phyloP scores from a whole-genome alignment of 805 yeast species.

The Jamesozyma hellenica region DNA sequence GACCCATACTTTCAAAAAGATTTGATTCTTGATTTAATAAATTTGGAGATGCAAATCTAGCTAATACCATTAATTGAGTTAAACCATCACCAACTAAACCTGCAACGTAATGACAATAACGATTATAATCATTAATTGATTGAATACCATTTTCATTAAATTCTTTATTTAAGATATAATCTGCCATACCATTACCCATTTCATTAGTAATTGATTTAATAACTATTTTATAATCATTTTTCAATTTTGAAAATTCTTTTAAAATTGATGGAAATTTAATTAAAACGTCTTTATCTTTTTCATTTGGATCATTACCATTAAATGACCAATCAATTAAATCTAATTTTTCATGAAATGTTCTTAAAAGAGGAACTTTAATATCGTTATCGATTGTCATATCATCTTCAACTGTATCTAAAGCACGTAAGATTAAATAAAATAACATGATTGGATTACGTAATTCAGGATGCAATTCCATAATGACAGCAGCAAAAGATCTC shows the following conservation, averaged over 20 bases:
- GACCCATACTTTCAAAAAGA: constrained; percentile 80
- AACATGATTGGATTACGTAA: constrained; percentile 70
- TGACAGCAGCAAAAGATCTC: constrained; percentile 90
- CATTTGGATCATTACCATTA: constrained; percentile 61
- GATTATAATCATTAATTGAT: constrained; percentile 73
- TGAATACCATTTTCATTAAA: constrained; percentile 71
- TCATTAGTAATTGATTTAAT: constrained; percentile 64
- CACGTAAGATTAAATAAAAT: constrained; percentile 79
- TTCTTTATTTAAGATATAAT: constrained; percentile 66
- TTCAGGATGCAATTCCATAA: constrained; percentile 83
- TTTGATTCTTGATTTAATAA: constrained; percentile 38
- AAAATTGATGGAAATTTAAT: constrained; percentile 68
- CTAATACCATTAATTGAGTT: constrained; percentile 69
- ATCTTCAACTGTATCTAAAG: constrained; percentile 91
- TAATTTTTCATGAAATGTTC: constrained; percentile 57
- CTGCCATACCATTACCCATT: constrained; percentile 99
- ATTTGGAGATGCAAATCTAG: constrained; percentile 53
- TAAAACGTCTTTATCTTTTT: constrained; percentile 71
- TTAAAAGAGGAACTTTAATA: constrained; percentile 63
- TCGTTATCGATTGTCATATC: constrained; percentile 77
- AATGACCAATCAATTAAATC: constrained; percentile 69
- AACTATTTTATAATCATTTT: constrained; percentile 66
- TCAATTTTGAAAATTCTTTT: constrained; percentile 60
- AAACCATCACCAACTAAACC: constrained; percentile 96
- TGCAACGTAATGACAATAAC: constrained; percentile 94